A percentile compares a stretch with the other conserved stretches of the same genome.
These are phyloP conservation scores for Lentinus polychrous DNA, from an alignment of 1,284 basidiomycete species.

Conservation along the genomic window DNA sequence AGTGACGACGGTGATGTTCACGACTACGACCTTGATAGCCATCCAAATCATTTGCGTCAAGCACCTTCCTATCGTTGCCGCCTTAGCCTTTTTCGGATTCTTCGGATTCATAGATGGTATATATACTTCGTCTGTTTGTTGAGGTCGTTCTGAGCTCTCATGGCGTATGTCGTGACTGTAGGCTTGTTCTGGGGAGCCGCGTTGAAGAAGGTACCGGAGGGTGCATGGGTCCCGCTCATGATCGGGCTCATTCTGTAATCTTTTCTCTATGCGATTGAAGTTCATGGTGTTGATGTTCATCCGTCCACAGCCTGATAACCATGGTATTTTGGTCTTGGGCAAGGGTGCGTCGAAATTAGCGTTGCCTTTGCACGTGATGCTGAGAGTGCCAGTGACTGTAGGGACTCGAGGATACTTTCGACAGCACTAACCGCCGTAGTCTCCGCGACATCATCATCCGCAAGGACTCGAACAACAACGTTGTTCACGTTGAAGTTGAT, in stretches of 20 bases:
- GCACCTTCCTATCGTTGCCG: constrained; percentile 35
- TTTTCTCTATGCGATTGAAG: neutral
- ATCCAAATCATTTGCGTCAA: constrained; percentile 57
- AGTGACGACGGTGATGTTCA: constrained; percentile 58
- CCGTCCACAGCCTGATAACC: constrained; percentile 27
- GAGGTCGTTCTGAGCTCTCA: neutral
- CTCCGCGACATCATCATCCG: constrained; percentile 43
- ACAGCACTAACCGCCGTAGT: constrained; percentile 46
- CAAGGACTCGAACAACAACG: constrained; percentile 11
- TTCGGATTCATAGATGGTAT: constrained; percentile 56
- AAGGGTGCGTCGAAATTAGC: no score
- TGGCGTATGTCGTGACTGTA: constrained; percentile 5
- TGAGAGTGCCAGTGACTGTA: constrained; percentile 15
- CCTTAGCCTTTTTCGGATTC: constrained; percentile 41
- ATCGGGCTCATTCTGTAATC: constrained; percentile 46
- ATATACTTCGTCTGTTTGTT: neutral
- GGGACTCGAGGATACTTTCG: constrained; percentile 55
- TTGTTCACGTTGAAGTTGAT: constrained; percentile 2
- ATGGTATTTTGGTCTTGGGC: constrained; percentile 64
- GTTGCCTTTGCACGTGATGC: no score
- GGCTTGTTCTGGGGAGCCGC: constrained; percentile 58
- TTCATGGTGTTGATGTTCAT: neutral
- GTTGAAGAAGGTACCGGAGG: constrained; percentile 51
- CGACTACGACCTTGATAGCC: constrained; percentile 48
- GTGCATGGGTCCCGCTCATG: constrained; percentile 59